Base-by-base conservation (phyloP, 768 basidiomycete species). In the Leccinum fibrillosum region DNA sequence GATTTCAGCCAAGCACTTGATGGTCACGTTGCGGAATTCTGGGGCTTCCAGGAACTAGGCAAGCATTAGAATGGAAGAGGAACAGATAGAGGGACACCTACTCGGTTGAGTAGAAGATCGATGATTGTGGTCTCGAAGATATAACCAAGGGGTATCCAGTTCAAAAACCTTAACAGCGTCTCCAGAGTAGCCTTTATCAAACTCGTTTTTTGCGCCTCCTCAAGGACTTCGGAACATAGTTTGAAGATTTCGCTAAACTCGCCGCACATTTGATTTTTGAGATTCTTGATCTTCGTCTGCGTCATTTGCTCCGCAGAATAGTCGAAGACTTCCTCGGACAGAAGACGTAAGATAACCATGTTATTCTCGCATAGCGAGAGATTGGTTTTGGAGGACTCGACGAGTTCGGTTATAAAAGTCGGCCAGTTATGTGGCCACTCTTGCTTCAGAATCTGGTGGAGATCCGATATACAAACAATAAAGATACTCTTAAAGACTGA, bases 351-450 rank as follows among this genome's bases (percentile, higher is more conserved):
- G 71, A 99, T 98, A 73, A 94, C 84, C 97, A 99, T 99, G 78
- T 99, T 99, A 82, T 99, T 99, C 78, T 99, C 97, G 82, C 97
- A 98, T 30, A 98, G 83, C 2, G 92, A 88, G 42, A 98, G 84
- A 71, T 94, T 98, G 45, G 92, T 93, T 75, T 96, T 96, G 47
- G 96, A 98, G 8, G 96, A 97, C 65, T 94, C 89, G 58, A 98
- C 94, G 49, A 98, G 90, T 74, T 98, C 95, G 11, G 91, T 86
- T 67, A 98, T 97, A 79, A 98, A 98, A 21, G 84, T 91, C 32
- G 96, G 95, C 97, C 97, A 99, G 69, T 97, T 94, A 72, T 97
- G 92, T 25, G 96, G 96, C 97, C 97, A 99, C 73, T 98, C 97
- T 79, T 98, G 97, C 76, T 98, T 99, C 63, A 99, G 79, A 60